Conservation (phyloP, 257 asterid species). For the Euphrasia confusa region DNA sequence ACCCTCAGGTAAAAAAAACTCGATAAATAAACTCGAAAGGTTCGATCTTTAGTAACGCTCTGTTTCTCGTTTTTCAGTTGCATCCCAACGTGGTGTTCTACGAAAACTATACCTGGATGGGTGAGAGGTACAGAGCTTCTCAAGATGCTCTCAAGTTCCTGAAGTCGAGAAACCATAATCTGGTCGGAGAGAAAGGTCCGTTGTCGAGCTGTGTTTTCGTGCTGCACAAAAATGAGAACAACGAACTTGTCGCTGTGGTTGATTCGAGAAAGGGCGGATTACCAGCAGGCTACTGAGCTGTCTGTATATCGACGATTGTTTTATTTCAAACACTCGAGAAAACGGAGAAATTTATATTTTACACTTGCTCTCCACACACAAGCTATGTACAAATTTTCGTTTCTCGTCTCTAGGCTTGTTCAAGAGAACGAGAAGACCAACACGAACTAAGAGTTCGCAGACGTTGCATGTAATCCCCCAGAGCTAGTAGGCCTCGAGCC, state of each 20-base stretch:
- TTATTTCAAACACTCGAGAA: background rate
- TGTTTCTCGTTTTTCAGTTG: background rate
- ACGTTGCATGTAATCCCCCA: slow-evolving; percentile 48
- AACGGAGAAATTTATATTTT: background rate
- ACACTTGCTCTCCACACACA: background rate
- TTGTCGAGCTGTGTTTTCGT: background rate
- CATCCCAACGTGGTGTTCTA: slow-evolving; percentile 8
- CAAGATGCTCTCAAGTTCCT: background rate
- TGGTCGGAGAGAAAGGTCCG: background rate
- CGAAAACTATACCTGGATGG: background rate
- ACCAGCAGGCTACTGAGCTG: slow-evolving; percentile 5
- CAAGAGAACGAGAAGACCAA: slow-evolving; percentile 37
- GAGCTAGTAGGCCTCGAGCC: slow-evolving; percentile 46
- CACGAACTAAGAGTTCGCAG: slow-evolving; percentile 44
- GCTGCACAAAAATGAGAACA: background rate
- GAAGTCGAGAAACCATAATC: background rate
- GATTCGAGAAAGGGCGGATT: slow-evolving; percentile 4
- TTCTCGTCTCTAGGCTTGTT: slow-evolving; percentile 10
- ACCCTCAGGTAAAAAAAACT: slow-evolving; percentile 29
- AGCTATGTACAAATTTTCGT: background rate
- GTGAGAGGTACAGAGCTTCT: background rate
- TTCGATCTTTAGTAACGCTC: no score
- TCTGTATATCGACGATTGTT: no score
- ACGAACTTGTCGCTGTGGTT: background rate
- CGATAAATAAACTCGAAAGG: background rate